Base-by-base conservation (phyloP, 495 filamentous ascomycete genomes). In the Staphylotrichum longicolle region DNA sequence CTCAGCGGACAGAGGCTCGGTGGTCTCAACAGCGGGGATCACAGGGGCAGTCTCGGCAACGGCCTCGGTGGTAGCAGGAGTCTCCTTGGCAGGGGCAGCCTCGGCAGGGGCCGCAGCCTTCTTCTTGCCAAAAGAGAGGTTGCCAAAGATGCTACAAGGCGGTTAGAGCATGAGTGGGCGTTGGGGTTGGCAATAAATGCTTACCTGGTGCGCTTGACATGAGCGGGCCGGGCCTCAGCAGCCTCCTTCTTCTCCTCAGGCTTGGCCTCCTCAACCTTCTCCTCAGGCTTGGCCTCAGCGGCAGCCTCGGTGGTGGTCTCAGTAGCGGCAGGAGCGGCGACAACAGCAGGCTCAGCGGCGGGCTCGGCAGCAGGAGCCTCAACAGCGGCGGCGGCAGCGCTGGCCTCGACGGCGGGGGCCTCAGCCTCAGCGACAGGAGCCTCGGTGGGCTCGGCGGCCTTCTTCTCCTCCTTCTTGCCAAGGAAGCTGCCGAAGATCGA, bases 401-500 rank as follows among this genome's bases (percentile, higher is more conserved):
- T 41, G 34, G 72, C 66, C 62, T 66, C 63, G 68, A 54, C 74
- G 44, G 69, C 65, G 12, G 72, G 63, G 34, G 74, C 68, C 58
- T 70, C 73, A 45, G 75, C 67, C 62, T 73, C 78, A 35, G 68
- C 68, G 39, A 74, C 61, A 67, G 78, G 71, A 60, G 78, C 73
- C 70, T 83, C 80, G 60, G 79, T 53, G 35, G 74, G 63, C 67
- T 77, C 72, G 60, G 78, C 82, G 14, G 77, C 77, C 77, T 88
- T 84, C 54, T 80, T 70, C 71, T 86, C 85, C 57, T 91, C 86
- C 76, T 88, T 88, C 85, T 91, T 92, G 69, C 85, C 83, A 3
- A 90, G 79, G 49, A 92, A 78, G 61, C 72, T 77, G 64, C 87
- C 89, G 74, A 98, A 95, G 78, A 96, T 86, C 69, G 90, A 92